phyloP scores from a whole-genome alignment of 2,329 filamentous ascomycete species.

The Fusarium papillatum region DNA sequence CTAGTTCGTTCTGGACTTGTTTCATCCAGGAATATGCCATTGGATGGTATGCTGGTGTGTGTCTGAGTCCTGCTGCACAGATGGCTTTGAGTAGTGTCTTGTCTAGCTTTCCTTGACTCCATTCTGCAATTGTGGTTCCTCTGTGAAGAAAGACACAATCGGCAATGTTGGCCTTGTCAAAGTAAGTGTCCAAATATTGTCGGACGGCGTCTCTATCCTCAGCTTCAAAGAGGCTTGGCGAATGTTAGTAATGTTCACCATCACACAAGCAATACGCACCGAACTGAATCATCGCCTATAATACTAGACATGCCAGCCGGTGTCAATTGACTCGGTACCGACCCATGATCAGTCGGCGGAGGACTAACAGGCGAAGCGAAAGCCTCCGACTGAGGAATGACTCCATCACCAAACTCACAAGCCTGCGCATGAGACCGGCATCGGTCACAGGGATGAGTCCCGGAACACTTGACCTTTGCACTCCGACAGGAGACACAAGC shows the following conservation, averaged over 20 bases:
- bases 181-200: conserved; percentile 39
- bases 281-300: neutral
- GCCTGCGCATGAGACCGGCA: conserved; percentile 39
- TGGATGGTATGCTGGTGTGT: neutral
- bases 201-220: conserved; percentile 9
- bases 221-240: conserved; percentile 21
- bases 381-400: neutral
- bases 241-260: neutral
- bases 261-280: neutral
- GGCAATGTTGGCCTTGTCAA: conserved; percentile 31
- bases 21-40: conserved; percentile 33
- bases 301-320: neutral
- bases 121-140: conserved; percentile 39
- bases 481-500: conserved; percentile 51
- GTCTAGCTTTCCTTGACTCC: conserved; percentile 39
- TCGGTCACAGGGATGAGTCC: conserved; percentile 46
- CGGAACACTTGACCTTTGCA: conserved; percentile 53
- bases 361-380: conserved; percentile 20
- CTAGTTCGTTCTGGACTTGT: conserved; percentile 28
- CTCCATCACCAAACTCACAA: conserved; percentile 11
- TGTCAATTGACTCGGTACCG: conserved; percentile 1
- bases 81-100: conserved; percentile 36
- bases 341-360: conserved; percentile 10
- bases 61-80: conserved; percentile 20
- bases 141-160: conserved; percentile 40